Percentiles rank a stretch among this genome's conserved stretches.
Evolutionary conservation across 2,329 filamentous ascomycete species (phyloP).

Genomic region (Ophiocordyceps camponoti-floridani): DNA sequence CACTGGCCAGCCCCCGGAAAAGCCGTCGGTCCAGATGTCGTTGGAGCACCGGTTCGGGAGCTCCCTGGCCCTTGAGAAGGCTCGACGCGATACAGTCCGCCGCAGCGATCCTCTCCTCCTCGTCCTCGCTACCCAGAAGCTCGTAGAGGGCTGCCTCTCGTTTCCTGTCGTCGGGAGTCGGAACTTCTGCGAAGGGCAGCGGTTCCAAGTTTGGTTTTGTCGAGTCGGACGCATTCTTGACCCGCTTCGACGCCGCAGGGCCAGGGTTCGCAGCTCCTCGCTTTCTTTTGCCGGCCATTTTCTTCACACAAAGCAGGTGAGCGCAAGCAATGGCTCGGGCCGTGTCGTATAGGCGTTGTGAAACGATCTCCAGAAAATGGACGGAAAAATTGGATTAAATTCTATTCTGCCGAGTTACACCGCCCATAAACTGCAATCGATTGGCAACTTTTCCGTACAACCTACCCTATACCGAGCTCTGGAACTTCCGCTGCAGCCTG

Average conservation of each 20-base stretch:
- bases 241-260: conserved; percentile 10
- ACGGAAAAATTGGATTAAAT: background rate
- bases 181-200: conserved; percentile 31
- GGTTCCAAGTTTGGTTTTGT: conserved; percentile 14
- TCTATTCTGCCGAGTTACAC: background rate
- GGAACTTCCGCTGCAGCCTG: background rate
- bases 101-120: conserved; percentile 35
- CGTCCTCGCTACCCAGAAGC: conserved; percentile 40
- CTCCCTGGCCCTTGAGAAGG: conserved; percentile 30
- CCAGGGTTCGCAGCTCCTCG: conserved; percentile 1
- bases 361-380: background rate
- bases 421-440: background rate
- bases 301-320: background rate
- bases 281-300: conserved; percentile 18
- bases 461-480: background rate
- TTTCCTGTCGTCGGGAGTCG: conserved; percentile 32
- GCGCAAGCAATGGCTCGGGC: background rate
- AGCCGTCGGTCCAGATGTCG: conserved; percentile 49
- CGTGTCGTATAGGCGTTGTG: background rate
- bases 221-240: conserved; percentile 11
- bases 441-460: no score
- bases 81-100: conserved; percentile 40
- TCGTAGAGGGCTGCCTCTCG: conserved; percentile 43
- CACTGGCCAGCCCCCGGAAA: conserved; percentile 76
- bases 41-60: conserved; percentile 32